Conservation (phyloP, 2,329 filamentous ascomycete genomes). For the Phyllosticta capitalensis region DNA sequence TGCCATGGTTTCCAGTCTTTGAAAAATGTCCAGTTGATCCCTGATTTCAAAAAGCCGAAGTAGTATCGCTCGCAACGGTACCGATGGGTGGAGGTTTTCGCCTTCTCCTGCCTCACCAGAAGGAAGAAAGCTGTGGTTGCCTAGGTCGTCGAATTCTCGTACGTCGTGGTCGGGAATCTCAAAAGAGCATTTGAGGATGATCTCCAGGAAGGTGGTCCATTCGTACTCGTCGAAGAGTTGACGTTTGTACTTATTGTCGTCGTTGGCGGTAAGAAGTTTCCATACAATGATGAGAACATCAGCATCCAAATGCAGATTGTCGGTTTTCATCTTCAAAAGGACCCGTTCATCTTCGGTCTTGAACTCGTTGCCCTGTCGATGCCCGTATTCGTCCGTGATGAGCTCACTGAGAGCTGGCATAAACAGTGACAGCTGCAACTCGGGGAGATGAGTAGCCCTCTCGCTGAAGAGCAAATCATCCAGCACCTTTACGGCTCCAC, state of each 20-base stretch:
- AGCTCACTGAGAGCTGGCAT: slow-evolving; percentile 10
- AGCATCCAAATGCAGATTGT: slow-evolving; percentile 8
- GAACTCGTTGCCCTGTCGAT: slow-evolving; percentile 1
- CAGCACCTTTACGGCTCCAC: slow-evolving; percentile 54
- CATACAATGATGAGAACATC: slow-evolving; percentile 9
- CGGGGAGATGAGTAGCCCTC: slow-evolving; percentile 10
- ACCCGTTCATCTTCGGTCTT: neutral
- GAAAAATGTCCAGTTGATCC: slow-evolving; percentile 44
- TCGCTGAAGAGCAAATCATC: slow-evolving; percentile 11
- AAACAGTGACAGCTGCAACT: slow-evolving; percentile 11
- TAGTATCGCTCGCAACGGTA: slow-evolving; percentile 15
- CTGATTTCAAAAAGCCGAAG: slow-evolving; percentile 22
- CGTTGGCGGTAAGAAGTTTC: slow-evolving; percentile 2
- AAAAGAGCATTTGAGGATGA: slow-evolving; percentile 7
- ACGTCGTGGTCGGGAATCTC: slow-evolving; percentile 5
- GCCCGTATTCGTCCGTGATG: slow-evolving; percentile 1
- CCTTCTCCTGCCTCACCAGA: slow-evolving; percentile 3
- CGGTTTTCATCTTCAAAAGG: slow-evolving; percentile 2
- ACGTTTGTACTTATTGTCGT: slow-evolving; percentile 6
- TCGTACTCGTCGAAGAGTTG: slow-evolving; percentile 8
- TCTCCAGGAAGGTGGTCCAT: slow-evolving; percentile 5
- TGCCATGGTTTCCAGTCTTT: slow-evolving; percentile 55
- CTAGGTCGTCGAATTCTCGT: slow-evolving; percentile 5
- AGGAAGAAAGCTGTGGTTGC: neutral
- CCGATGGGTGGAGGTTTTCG: slow-evolving; percentile 8